Evolutionary conservation across 1,284 basidiomycete species (phyloP), one percentile per base, ranked within the genome.

Genomic region (Volvariella surrecta): DNA sequence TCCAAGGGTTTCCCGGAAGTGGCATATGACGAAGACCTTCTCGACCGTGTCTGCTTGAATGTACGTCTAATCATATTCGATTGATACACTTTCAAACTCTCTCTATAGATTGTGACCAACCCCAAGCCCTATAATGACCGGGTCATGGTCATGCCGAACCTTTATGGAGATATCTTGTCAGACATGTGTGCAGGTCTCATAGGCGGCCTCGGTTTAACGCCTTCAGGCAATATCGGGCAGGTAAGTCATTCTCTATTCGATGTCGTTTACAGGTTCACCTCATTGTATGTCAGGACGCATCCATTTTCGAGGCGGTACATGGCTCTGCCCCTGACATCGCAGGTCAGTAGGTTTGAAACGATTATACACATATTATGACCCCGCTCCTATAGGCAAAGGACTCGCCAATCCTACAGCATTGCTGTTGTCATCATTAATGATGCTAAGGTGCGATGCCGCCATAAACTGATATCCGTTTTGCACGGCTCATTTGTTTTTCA

Each of bases 71-170:
- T 11, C 3, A 28, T 16, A 20, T 39, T 19, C 17, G 18, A 38
- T 35, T 13, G 11, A 31, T 17, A 11, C 4, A 20, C 19, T 10
- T 7, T 16, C 21, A 24, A 42, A 37, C 43, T 17, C 18, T 18
- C 35, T 45, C 41, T 45, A 15, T 32, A 90, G 81, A 76, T 95
- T 54, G 88, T 89, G 24, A 89, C 91, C 65, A 93, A 99, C 69
- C 96, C 96, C 28, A 74, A 69, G 52, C 96, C 96, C 8, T 99
- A 85, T 70, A 76, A 89, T 39, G 94, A 98, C 71, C 87, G 92
- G 48, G 96, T 99, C 55, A 99, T 99, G 95, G 96, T 99, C 55
- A 99, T 99, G 95, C 96, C 96, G 52, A 99, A 99, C 76, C 72
- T 99, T 50, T 94, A 90, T 60, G 92, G 89, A 64, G 95, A 97